Percentiles rank a stretch among this genome's conserved stretches.
phyloP scores from a whole-genome alignment of 1,284 basidiomycete genomes.

The Gymnopus androsaceus region DNA sequence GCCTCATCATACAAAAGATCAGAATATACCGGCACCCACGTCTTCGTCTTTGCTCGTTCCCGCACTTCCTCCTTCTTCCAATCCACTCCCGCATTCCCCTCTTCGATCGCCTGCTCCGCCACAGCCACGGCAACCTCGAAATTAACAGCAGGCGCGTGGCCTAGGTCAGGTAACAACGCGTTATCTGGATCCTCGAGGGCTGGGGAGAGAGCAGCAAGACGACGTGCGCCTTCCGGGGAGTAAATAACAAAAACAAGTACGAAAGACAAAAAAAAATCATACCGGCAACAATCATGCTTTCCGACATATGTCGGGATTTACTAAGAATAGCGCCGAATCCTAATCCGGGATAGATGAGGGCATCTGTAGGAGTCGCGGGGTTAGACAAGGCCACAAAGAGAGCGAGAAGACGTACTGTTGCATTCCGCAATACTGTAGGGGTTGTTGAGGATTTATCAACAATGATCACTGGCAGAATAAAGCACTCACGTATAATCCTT shows the following conservation, averaged over 20 bases:
- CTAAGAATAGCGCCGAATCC: constrained; percentile 74
- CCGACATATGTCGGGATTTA: constrained; percentile 63
- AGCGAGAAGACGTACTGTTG: constrained; percentile 69
- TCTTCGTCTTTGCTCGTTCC: constrained; percentile 48
- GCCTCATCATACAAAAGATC: constrained; percentile 65
- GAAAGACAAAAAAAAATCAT: too few species aligned
- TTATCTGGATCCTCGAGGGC: constrained; percentile 69
- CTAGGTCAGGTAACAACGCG: constrained; percentile 73
- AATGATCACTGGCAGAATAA: background rate
- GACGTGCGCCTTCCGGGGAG: too few species aligned
- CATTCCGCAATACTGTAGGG: constrained; percentile 64
- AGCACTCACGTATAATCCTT: constrained; percentile 64
- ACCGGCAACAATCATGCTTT: constrained; percentile 78
- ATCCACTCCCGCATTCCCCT: constrained; percentile 60
- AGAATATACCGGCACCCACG: constrained; percentile 66
- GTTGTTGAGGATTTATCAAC: background rate
- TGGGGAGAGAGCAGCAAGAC: constrained; percentile 76
- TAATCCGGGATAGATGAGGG: constrained; percentile 79
- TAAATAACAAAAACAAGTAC: too few species aligned
- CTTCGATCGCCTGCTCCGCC: constrained; percentile 72
- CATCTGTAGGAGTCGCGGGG: constrained; percentile 43
- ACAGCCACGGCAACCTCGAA: constrained; percentile 83
- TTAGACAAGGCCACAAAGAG: too few species aligned
- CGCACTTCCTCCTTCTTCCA: constrained; percentile 59
- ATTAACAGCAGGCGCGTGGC: constrained; percentile 67